Conservation (phyloP, 192 early-diverging fungal species). For the Dispira parvispora region DNA sequence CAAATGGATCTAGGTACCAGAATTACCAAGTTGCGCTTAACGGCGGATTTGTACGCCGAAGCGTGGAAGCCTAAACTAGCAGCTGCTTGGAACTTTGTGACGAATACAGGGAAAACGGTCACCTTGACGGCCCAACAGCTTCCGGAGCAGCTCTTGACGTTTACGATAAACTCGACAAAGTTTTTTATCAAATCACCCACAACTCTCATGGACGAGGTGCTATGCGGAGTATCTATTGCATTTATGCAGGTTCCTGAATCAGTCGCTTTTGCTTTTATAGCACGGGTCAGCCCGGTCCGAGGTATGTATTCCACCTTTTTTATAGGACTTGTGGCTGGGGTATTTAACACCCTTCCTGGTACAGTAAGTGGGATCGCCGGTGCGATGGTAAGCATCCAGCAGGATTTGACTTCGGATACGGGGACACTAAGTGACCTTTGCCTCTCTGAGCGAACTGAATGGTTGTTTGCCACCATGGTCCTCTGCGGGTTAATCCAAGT, state of each 20-base stretch:
- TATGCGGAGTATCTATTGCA: neutral
- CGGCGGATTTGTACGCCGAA: no score
- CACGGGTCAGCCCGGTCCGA: neutral
- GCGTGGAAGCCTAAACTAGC: no score
- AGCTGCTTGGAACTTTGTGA: no score
- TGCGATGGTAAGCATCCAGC: neutral
- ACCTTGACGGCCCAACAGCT: neutral
- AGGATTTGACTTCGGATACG: neutral
- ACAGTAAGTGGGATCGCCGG: neutral
- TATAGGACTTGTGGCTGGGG: neutral
- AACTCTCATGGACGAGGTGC: neutral
- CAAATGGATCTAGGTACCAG: no score
- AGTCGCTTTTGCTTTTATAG: neutral
- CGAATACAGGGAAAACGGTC: neutral
- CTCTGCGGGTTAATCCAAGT: neutral
- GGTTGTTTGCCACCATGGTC: neutral
- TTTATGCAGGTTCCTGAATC: slow-evolving; percentile 1
- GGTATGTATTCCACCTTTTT: slow-evolving; percentile 1
- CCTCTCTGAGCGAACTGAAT: neutral
- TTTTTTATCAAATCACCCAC: neutral
- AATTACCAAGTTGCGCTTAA: no score
- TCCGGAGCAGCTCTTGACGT: neutral
- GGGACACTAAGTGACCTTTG: neutral
- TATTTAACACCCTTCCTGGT: neutral
- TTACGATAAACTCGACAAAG: neutral